Percentiles rank a stretch among this genome's conserved stretches.
Conservation (phyloP, 176 grass and related monocot species). For the Pharus latifolius region DNA sequence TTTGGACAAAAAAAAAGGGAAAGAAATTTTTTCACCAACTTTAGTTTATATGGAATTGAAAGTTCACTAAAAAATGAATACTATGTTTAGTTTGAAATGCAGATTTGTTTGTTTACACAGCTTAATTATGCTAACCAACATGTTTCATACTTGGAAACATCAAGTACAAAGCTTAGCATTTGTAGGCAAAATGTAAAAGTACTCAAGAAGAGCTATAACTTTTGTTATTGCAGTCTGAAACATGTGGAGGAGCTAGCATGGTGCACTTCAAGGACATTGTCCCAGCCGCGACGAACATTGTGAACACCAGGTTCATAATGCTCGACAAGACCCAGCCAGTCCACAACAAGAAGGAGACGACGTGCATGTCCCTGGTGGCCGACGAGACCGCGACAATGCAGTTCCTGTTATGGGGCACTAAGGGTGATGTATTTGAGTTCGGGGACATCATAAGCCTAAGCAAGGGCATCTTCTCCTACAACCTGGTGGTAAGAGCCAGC, state of each 20-base stretch:
- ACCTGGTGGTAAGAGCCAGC: slow-evolving; percentile 48
- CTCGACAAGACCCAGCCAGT: slow-evolving; percentile 37
- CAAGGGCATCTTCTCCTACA: slow-evolving; percentile 71
- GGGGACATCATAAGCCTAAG: slow-evolving; percentile 65
- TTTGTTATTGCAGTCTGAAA: slow-evolving; percentile 1
- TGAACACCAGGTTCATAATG: slow-evolving; percentile 67
- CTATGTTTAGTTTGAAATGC: no score
- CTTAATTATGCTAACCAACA: no score
- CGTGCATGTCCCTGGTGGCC: slow-evolving; percentile 58
- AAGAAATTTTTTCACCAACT: no score
- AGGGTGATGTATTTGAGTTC: slow-evolving; percentile 57
- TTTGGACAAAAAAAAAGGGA: no score
- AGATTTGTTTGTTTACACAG: no score
- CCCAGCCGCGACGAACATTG: slow-evolving; percentile 59
- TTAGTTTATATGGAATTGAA: no score
- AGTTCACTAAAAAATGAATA: no score
- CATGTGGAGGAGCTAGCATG: not conserved
- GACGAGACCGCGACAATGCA: slow-evolving; percentile 60
- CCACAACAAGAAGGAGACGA: slow-evolving; percentile 22
- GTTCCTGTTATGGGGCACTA: slow-evolving; percentile 73
- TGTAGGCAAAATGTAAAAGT: not conserved
- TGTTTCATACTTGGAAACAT: no score
- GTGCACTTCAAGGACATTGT: slow-evolving; percentile 50
- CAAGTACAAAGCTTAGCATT: no score
- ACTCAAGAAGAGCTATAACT: no score